These are phyloP conservation scores for Moesziomyces globuligerus DNA, from an alignment of 1,284 basidiomycete species.

Conservation along the genomic window DNA sequence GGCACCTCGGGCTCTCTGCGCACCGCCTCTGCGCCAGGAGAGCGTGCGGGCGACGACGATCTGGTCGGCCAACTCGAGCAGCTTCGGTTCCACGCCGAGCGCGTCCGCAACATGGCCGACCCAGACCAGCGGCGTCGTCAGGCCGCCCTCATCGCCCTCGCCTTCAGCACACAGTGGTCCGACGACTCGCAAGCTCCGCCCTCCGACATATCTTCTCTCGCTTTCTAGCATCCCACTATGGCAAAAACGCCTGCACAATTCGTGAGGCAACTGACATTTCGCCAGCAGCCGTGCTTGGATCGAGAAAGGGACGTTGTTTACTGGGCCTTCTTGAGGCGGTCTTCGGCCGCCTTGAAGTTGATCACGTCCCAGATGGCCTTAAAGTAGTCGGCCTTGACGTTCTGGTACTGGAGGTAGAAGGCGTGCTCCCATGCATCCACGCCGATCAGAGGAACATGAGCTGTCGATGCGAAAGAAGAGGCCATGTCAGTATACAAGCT, in stretches of 20 bases:
- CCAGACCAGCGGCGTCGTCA: conserved; percentile 40
- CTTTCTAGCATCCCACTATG: too few relatives aligned
- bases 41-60: conserved; percentile 9
- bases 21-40: too few relatives aligned
- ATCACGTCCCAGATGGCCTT: conserved; percentile 67
- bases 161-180: conserved; percentile 46
- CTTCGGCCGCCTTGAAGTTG: conserved; percentile 67
- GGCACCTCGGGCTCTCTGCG: too few relatives aligned
- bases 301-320: too few relatives aligned
- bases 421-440: conserved; percentile 67
- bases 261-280: too few relatives aligned
- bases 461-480: conserved; percentile 10
- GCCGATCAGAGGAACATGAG: conserved; percentile 64
- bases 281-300: background rate
- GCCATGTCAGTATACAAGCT: background rate
- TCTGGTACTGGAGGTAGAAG: conserved; percentile 66
- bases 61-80: conserved; percentile 27
- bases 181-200: background rate
- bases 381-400: conserved; percentile 67
- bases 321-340: conserved; percentile 61
- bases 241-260: too few relatives aligned
- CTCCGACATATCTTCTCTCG: conserved; percentile 7
- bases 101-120: conserved; percentile 40
- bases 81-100: conserved; percentile 41
- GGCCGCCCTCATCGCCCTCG: conserved; percentile 42